Evolutionary conservation across 371 early-diverging fungal species (phyloP), one percentile per base, ranked within the genome.

Genomic region (Actinomucor elegans): DNA sequence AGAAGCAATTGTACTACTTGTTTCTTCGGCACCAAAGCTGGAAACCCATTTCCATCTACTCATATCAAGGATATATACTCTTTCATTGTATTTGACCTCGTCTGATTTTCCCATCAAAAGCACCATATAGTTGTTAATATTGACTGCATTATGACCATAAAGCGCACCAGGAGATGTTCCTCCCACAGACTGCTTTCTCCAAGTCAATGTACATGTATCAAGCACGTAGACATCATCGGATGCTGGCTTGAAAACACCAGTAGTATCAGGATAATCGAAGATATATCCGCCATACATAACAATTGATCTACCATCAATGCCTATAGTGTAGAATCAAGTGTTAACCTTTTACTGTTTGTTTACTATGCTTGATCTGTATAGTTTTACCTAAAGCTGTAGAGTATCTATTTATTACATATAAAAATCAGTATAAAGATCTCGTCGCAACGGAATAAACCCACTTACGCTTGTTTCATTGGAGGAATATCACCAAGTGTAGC

Each of bases 401-500:
- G 35, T 53, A 64, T 11, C 67, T 67, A 50, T 23, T 26, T 17
- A 5, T 40, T 31, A 18, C 34, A 35, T 26, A 15, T 8, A 18
- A 17, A 21, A 21, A 10, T 44, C 31, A 18, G 29, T 23, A 15
- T 20, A 14, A 12, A 18, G 17, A 14, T 12, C 14, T 12, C 7
- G 27, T 7, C 18, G 35, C 15, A 12, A 7, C n/a, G n/a, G 29
- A 28, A 24, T 17, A 5, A 15, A 12, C 31, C 9, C 2, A 40
- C 27, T 47, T 65, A 66, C 67, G 55, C 57, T 29, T 65, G 15
- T 48, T 43, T 51, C 29, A 51, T 32, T 17, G 47, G 31, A 4
- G 75, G 75, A 24, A 63, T 64, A 38, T 71, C 75, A 23, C 75
- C 75, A 18, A 67, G 59, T 0, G 75, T 75, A 17, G 66, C 66